Conservation (phyloP, 805 yeast species). For the Hanseniaspora clermontiae region DNA sequence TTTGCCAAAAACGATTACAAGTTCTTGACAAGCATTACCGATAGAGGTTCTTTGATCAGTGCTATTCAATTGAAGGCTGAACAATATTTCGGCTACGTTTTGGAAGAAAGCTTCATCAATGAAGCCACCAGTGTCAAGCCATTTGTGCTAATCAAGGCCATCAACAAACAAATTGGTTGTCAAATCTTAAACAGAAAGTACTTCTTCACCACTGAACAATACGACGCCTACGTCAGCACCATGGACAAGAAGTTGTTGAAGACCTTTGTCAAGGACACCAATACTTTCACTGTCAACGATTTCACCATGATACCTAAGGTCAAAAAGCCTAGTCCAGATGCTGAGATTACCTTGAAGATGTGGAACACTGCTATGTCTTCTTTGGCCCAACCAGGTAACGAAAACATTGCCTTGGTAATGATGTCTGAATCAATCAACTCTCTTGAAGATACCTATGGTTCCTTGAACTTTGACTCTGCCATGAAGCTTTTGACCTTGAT, state of each 20-base stretch:
- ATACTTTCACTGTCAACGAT: constrained; percentile 48
- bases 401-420: constrained; percentile 47
- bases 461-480: constrained; percentile 27
- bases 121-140: constrained; percentile 29
- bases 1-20: constrained; percentile 33
- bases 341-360: constrained; percentile 61
- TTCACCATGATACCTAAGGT: constrained; percentile 64
- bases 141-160: constrained; percentile 45
- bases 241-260: constrained; percentile 30
- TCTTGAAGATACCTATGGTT: constrained; percentile 74
- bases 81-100: constrained; percentile 49
- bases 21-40: constrained; percentile 31
- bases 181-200: constrained; percentile 52
- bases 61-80: constrained; percentile 42
- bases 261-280: constrained; percentile 24
- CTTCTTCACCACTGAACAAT: constrained; percentile 31
- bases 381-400: constrained; percentile 9
- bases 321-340: constrained; percentile 55
- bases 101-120: constrained; percentile 40
- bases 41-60: constrained; percentile 34
- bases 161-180: constrained; percentile 69
- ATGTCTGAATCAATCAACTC: constrained; percentile 58
- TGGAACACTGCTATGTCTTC: constrained; percentile 45
- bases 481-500: constrained; percentile 38
- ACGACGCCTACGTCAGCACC: constrained; percentile 23